Conservation (phyloP, 441 rosid species). For the Populus hybrid region DNA sequence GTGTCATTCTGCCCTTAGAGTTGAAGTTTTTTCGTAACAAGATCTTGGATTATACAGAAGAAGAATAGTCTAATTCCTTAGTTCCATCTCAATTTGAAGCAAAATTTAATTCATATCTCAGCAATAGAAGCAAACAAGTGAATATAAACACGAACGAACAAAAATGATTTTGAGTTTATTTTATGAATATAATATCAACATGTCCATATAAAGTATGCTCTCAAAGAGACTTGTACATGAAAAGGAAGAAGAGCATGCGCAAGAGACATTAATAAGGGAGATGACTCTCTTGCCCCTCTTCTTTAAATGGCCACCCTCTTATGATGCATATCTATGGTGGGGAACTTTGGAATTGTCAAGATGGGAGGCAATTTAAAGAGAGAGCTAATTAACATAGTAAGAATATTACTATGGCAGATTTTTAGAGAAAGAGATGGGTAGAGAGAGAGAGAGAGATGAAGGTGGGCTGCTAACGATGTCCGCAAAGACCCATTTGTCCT, state of each 20-base stretch:
- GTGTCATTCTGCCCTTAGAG: not conserved
- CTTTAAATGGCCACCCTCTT: slow-evolving; percentile 40
- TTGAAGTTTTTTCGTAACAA: not conserved
- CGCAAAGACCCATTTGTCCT: slow-evolving; percentile 41
- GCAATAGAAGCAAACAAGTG: not conserved
- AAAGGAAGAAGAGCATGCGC: slow-evolving; percentile 8
- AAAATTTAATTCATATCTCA: not conserved
- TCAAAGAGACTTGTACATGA: slow-evolving; percentile 20
- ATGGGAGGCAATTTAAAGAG: too few species aligned
- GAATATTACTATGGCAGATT: not conserved
- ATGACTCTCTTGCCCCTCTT: slow-evolving; percentile 16
- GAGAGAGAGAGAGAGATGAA: slow-evolving; percentile 14
- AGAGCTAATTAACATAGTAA: slow-evolving; percentile 4
- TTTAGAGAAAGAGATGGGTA: not conserved
- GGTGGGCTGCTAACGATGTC: slow-evolving; percentile 52
- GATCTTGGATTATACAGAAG: not conserved
- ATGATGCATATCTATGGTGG: slow-evolving; percentile 10
- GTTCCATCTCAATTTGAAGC: not conserved
- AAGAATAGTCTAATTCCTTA: not conserved
- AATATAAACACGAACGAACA: slow-evolving; percentile 3
- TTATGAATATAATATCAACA: slow-evolving; percentile 17
- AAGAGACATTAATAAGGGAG: not conserved
- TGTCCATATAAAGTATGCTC: slow-evolving; percentile 25
- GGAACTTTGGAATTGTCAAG: slow-evolving; percentile 35
- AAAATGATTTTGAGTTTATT: slow-evolving; percentile 27